Base-by-base conservation (phyloP, 768 basidiomycete genomes). In the Leccinum imitatum region DNA sequence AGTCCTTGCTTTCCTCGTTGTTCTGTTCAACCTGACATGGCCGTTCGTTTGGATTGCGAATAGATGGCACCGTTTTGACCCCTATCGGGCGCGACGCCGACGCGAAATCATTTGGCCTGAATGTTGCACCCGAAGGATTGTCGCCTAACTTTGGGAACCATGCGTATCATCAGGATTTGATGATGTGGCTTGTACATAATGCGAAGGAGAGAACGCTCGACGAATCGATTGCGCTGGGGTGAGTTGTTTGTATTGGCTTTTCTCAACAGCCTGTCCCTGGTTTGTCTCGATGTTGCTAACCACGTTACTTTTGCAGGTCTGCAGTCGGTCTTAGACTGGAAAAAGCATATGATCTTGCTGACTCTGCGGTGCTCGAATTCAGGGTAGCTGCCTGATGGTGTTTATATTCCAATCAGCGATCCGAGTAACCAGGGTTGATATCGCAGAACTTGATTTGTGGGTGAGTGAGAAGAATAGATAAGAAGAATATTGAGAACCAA, bases 121-220 rank as follows among this genome's bases (percentile, higher is more conserved):
- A 66, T 11, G 52, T 59, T 60, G 79, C 78, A 1, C 81, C 80
- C 0, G 75, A 77, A 54, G 81, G 80, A 0, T 68, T 84, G 53
- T 71, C 82, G 2, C 75, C 81, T 4, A 82, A 81, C 65, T 82
- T 77, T 55, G 81, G 80, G 23, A 71, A 75, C 46, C 68, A 75
- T 3, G 69, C 69, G 31, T 82, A 82, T 61, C 67, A 78, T 27
- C 76, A 77, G 52, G 82, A 84, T 56, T 51, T 83, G 41, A 75
- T 73, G 54, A 81, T 83, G 82, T 77, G 81, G 76, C 53, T 67
- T 23, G 25, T 73, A n/a, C 64, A 77, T 14, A 81, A 83, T 56
- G 66, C 73, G 6, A 73, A 77, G 63, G 81, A 82, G 59, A 76
- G 82, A 4, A 77, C 75, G 0, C 53, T 82, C 11, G 46, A 47